Evolutionary conservation across 108 stramenopile species (phyloP), one percentile per base, ranked within the genome.

Genomic region (Aurantiochytrium sp.): DNA sequence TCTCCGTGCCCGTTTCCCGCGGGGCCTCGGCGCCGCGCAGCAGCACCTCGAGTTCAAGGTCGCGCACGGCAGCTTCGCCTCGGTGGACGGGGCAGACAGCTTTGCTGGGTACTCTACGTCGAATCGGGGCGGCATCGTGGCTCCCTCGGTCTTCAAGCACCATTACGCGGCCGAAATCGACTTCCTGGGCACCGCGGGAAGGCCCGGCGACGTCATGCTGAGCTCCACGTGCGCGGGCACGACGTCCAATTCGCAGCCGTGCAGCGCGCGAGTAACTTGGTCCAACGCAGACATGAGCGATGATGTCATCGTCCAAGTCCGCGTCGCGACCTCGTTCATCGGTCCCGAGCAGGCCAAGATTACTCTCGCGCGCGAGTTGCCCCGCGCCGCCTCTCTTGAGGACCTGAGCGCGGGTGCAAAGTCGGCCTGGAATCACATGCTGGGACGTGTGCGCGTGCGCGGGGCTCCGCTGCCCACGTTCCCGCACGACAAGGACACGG

Each of bases 271-370:
- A 12, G n/a, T 48, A 6, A 27, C 73, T 19, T 81, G 73, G 73
- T 12, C 50, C 15, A 41, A 81, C 2, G 45, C 12, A 17, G 1
- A 41, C n/a, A 48, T 48, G 42, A 30, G 32, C 17, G 12, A 37
- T 6, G 73, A 81, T 12, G 73, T 48, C 0, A 27, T 68, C 1
- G 90, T 88, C 6, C n/a, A 52, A 24, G 50, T 90, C 4, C 41
- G 55, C 4, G 55, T 90, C 36, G 88, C 24, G 4, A 88, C 90
- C 21, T 88, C 88, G 15, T 55, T 90, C 55, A 86, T 90, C 55
- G 27, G 85, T 21, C 19, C 52, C 19, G 52, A 41, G 4, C 90
- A 90, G 17, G 90, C 87, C 32, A 6, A 34, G 36, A 3, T 36
- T 2, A 89, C 36, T 65, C 24, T 86, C 15, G 27, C 53, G 36